Evolutionary conservation across 225 moss, liverwort and hornwort genomes (phyloP), one percentile per base, ranked within the genome.

Genomic region (Climacium dendroides): DNA sequence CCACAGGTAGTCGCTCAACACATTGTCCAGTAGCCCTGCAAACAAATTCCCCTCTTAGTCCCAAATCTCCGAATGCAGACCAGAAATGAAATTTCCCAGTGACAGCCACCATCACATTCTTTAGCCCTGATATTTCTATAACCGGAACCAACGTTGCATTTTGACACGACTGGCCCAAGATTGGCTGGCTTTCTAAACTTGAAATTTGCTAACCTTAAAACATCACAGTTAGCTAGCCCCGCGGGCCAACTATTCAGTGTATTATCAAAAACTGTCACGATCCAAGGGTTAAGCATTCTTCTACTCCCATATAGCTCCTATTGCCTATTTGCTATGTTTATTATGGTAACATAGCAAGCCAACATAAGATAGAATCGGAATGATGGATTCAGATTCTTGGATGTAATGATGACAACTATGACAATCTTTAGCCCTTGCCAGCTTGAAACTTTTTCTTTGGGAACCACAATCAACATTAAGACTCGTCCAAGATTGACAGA

Each of bases 1-100:
- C 98, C 98, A 98, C 83, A 98, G 89, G 83, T 97, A 98, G 87
- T 98, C 97, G 81, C 98, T 97, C 83, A 98, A 89, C 34, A 98
- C 95, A 13, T 98, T 98, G 88, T 98, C 98, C 47, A 98, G 81
- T 20, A 98, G 89, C 69, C 98, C 96, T 96, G 92, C 91, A 90
- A 58, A 81, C 80, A 63, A 10, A 20, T 58, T 53, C 79, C 24
- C 58, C 82, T 28, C 77, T 91, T 73, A 91, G 79, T 72, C 57
- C 39, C 74, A 32, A 61, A 63, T 63, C 63, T 43, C 75, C 18
- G 6, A 61, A 79, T 77, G n/a, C 60, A 66, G 13, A 13, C 32
- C 37, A 35, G 15, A 26, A 81, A 81, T 67, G 26, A 66, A 66
- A 59, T 14, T 34, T 57, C 25, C 34, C n/a, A 60, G 19, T 55